These are phyloP conservation scores for Rosa multiflora DNA, from an alignment of 306 rosid genomes.

Conservation along the genomic window DNA sequence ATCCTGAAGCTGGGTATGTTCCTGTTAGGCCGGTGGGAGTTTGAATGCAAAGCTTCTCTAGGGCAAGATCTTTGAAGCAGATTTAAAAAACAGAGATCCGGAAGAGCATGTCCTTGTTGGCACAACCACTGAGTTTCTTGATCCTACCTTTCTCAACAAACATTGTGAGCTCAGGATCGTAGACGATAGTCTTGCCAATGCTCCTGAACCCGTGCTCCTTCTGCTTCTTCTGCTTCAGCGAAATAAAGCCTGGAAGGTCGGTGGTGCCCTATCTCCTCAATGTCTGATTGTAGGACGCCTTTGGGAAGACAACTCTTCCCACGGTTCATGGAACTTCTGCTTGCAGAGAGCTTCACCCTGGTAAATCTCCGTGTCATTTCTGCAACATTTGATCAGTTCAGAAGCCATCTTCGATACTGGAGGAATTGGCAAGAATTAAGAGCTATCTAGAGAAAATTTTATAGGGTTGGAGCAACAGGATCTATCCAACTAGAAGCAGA, in stretches of 20 bases:
- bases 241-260: not conserved
- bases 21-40: not conserved
- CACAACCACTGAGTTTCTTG: conserved; percentile 4
- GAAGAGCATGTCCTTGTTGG: not conserved
- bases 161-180: conserved; percentile 4
- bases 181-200: not conserved
- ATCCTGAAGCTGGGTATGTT: not conserved
- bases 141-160: conserved; percentile 4
- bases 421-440: not conserved
- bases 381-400: not conserved
- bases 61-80: not conserved
- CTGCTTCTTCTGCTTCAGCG: conserved; percentile 3
- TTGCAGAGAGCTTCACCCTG: conserved; percentile 2
- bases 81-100: not conserved
- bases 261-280: not conserved
- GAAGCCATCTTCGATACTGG: not conserved
- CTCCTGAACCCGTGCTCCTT: not conserved
- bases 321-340: not conserved
- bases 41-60: conserved; percentile 4
- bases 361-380: not conserved
- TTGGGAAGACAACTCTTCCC: not conserved
- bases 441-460: not conserved
- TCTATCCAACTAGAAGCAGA: not conserved
- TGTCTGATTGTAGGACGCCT: not conserved
- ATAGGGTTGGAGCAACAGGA: not conserved